Base-by-base conservation (phyloP, 352 stramenopile genomes). In the Thraustochytrium sp. region DNA sequence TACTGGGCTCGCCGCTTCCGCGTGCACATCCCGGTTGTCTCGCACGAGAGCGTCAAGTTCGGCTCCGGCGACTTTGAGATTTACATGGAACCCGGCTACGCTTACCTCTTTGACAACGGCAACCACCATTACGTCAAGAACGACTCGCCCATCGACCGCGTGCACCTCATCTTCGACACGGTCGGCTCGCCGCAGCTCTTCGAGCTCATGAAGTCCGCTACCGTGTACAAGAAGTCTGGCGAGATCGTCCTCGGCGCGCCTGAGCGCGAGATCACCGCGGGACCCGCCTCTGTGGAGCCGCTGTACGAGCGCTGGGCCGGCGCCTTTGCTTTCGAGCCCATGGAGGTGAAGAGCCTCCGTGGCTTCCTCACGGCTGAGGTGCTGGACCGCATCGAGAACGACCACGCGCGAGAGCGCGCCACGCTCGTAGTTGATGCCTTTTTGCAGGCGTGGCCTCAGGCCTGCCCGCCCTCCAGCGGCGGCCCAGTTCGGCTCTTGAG, bases 1-100 rank as follows among this genome's bases (percentile, higher is more conserved):
- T 82, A 82, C 74, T 82, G 74, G 74, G 74, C 23, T 38, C 51
- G 74, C n/a, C 74, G 74, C n/a, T 82, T 82, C 5, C 51, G 74
- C 21, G 36, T 82, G 21, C 74, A 82, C 54, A 61, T 82, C 44
- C 74, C 74, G 16, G 13, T 82, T 23, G 42, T 82, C 2, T 55
- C 74, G 26, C 74, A 82, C 74, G 21, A 42, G n/a, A 38, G 44
- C 21, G 74, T 82, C 29, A 73, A 31, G 34, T 82, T 82, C 11
- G 51, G 53, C 44, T 55, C 74, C 49, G 49, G 51, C 26, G 3
- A 78, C 13, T 48, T 51, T 18, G n/a, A 37, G 8, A 54, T 82
- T 16, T 44, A 77, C 38, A 82, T 82, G 74, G 54, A 82, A 34
- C 31, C 74, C 16, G 74, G 74, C 74, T 75, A 82, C 38, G 74